Evolutionary conservation across 352 stramenopile species (phyloP).

Genomic region (Globisporangium irregulare): DNA sequence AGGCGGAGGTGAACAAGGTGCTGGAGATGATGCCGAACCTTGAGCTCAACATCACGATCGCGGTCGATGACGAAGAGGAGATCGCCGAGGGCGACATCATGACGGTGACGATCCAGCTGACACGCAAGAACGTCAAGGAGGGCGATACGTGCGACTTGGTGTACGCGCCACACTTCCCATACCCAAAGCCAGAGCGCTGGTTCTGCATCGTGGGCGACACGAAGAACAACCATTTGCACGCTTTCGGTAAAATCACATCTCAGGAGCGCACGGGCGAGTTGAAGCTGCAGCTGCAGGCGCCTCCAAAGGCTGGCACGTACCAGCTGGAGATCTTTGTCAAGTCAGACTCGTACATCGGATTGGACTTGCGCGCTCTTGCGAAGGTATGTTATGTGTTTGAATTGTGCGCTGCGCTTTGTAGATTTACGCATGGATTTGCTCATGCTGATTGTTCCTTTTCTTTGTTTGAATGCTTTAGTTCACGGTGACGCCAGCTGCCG

Average conservation of each 20-base stretch:
- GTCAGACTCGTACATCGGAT: conserved; percentile 96
- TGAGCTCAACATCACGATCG: conserved; percentile 88
- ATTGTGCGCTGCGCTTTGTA: background rate
- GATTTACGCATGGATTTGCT: conserved; percentile 1
- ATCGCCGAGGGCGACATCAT: conserved; percentile 99
- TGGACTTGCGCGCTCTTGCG: conserved; percentile 92
- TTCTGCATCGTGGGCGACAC: conserved; percentile 95
- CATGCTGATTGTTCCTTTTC: conserved; percentile 14
- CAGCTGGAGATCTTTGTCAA: conserved; percentile 98
- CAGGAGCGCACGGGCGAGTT: conserved; percentile 86
- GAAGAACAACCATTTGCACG: conserved; percentile 94
- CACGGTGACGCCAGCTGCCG: conserved; percentile 89
- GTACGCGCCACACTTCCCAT: conserved; percentile 96
- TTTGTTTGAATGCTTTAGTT: conserved; percentile 57
- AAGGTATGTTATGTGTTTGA: conserved; percentile 44
- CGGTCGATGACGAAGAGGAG: conserved; percentile 89
- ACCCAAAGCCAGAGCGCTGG: conserved; percentile 95
- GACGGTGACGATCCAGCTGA: conserved; percentile 96
- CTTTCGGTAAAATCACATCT: conserved; percentile 95
- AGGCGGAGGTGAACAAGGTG: conserved; percentile 92
- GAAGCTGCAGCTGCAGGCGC: conserved; percentile 96
- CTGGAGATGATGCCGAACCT: conserved; percentile 95
- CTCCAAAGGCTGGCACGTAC: conserved; percentile 91
- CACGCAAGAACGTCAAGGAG: conserved; percentile 95
- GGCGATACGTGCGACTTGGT: conserved; percentile 94